A percentile compares a stretch with the other conserved stretches of the same genome.
Conservation (phyloP, 192 early-diverging fungal species). For the Phycomyces blakesleeanus region DNA sequence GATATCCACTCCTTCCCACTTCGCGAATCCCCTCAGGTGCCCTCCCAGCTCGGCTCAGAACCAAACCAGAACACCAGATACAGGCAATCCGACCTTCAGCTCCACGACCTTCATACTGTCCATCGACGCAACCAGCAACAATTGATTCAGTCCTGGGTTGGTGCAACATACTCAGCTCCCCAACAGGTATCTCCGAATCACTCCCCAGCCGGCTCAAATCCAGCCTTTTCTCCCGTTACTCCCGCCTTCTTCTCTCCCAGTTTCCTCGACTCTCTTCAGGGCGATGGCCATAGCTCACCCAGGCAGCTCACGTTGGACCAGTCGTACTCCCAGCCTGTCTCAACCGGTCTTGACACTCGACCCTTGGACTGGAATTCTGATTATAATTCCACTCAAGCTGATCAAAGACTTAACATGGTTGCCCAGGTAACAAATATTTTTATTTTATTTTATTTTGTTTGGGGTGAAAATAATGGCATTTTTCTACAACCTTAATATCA, state of each 20-base stretch:
- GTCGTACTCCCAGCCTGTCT: too few relatives aligned
- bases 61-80: neutral
- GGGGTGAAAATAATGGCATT: too few relatives aligned
- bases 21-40: too few relatives aligned
- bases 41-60: too few relatives aligned
- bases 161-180: conserved; percentile 24
- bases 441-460: too few relatives aligned
- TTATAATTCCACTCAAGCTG: too few relatives aligned
- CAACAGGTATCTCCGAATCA: neutral
- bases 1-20: too few relatives aligned
- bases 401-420: too few relatives aligned
- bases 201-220: conserved; percentile 7
- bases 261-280: conserved; percentile 59
- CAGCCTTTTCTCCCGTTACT: conserved; percentile 44
- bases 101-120: neutral
- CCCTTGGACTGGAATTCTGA: too few relatives aligned
- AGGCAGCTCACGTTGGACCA: conserved; percentile 12
- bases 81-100: neutral
- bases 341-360: too few relatives aligned
- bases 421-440: too few relatives aligned
- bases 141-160: conserved; percentile 12
- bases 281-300: conserved; percentile 32
- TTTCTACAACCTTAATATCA: too few relatives aligned
- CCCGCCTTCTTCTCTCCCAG: conserved; percentile 71
- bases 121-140: neutral